Base-by-base conservation (phyloP, 208 protist genomes). In the Crithidia mellificae region DNA sequence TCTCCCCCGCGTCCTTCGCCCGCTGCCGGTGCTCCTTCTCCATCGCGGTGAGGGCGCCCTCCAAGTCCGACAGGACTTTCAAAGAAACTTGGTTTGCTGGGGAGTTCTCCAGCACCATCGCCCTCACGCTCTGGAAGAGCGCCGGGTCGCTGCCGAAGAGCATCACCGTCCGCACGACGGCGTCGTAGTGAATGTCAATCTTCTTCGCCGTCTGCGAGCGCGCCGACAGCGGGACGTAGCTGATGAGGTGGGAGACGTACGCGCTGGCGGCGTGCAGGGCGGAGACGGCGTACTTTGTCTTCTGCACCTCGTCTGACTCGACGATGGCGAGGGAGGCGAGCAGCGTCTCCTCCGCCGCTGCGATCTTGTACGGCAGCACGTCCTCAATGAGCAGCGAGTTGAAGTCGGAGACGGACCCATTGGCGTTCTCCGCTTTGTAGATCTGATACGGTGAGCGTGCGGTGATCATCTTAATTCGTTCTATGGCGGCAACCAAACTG, bases 401-500 rank as follows among this genome's bases (percentile, higher is more conserved):
- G 78, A 94, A 96, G 9, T 61, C 57, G 0, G 61, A 63, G 25
- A 89, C 72, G 14, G 63, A 86, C 11, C 38, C 41, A 52, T 63
- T 47, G 51, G 59, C 64, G 34, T 77, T 63, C 20, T 77, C 74
- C 7, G 46, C 63, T 58, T 83, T 86, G 64, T 80, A 96, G 19
- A 96, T 80, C 47, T 96, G 91, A 71, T 85, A 93, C 0, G 91
- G 68, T n/a, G 84, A 92, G 9, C 85, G 64, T n/a, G 81, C 83
- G 11, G 70, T 84, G 19, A 95, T 84, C 77, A 85, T 84, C n/a
- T n/a, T n/a, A n/a, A n/a, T n/a, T n/a, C n/a, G n/a, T n/a, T n/a
- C n/a, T n/a, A n/a, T n/a, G n/a, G n/a, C n/a, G n/a, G n/a, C n/a
- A n/a, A n/a, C n/a, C n/a, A n/a, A n/a, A n/a, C n/a, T n/a, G n/a